Evolutionary conservation across 2,329 filamentous ascomycete genomes (phyloP).

Genomic region (Tolypocladium inflatum): DNA sequence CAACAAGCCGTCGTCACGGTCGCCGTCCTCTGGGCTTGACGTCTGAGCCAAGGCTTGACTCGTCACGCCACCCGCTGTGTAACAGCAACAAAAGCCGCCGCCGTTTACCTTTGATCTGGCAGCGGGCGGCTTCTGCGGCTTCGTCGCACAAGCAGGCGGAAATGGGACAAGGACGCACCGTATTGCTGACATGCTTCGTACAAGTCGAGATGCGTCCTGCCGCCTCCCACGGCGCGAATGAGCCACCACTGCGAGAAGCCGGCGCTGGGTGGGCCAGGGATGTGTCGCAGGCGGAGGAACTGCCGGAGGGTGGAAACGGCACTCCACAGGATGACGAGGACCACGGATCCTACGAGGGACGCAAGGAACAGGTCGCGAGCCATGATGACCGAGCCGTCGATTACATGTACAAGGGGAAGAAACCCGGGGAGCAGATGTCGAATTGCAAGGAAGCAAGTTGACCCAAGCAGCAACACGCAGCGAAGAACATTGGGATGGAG

Average conservation of each 20-base stretch:
- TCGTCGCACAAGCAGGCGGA: neutral
- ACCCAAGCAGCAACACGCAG: neutral
- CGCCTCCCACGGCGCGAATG: slow-evolving; percentile 17
- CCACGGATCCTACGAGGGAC: neutral
- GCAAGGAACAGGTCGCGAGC: neutral
- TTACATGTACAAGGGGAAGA: neutral
- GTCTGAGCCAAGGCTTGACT: neutral
- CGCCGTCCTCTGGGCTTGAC: neutral
- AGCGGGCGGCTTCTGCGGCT: neutral
- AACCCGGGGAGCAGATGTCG: neutral
- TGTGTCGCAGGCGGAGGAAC: slow-evolving; percentile 27
- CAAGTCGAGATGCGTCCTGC: slow-evolving; percentile 23
- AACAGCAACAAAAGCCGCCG: too few species aligned
- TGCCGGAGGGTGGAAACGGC: slow-evolving; percentile 5
- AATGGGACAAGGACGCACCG: slow-evolving; percentile 13
- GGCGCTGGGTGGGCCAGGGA: slow-evolving; percentile 27
- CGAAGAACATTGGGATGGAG: neutral
- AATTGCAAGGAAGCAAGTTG: neutral
- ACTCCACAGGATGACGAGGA: neutral
- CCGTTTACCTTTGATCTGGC: neutral
- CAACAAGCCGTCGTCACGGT: neutral
- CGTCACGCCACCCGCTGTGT: neutral
- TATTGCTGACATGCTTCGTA: slow-evolving; percentile 24
- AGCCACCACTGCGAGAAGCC: slow-evolving; percentile 31
- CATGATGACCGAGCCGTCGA: neutral